phyloP scores from a whole-genome alignment of 495 filamentous ascomycete species.

The Pseudotulostoma volvatum region DNA sequence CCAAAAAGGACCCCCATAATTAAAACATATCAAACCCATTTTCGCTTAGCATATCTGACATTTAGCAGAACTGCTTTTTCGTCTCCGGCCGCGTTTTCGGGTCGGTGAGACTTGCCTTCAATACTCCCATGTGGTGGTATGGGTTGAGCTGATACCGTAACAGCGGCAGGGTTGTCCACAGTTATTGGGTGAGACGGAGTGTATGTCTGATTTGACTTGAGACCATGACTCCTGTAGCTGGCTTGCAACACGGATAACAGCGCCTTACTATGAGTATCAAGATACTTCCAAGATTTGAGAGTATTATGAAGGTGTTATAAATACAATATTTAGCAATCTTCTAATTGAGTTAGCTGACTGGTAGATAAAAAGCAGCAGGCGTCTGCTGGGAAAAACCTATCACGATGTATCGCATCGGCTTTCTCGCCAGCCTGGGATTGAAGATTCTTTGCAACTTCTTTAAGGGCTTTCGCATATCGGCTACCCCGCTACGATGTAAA shows the following conservation, averaged over 20 bases:
- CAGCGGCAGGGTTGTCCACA: neutral
- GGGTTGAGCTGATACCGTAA: neutral
- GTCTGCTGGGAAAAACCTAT: neutral
- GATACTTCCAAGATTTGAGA: neutral
- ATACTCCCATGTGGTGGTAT: neutral
- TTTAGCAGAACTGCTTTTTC: too few relatives aligned
- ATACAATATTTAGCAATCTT: neutral
- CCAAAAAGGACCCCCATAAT: too few relatives aligned
- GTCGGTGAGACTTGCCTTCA: too few relatives aligned
- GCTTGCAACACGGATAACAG: neutral
- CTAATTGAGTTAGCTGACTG: neutral
- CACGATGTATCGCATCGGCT: neutral
- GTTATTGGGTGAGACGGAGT: neutral
- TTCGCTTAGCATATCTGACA: too few relatives aligned
- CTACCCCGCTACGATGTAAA: neutral
- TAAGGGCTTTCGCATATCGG: neutral
- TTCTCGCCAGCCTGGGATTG: neutral
- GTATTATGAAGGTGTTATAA: neutral
- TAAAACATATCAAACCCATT: too few relatives aligned
- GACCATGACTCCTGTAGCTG: neutral
- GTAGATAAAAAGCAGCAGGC: neutral
- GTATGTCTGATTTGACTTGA: neutral
- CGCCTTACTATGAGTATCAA: neutral
- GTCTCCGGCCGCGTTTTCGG: too few relatives aligned
- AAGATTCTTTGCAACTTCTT: neutral